These are phyloP conservation scores for Acacia crassicarpa DNA, from an alignment of 306 rosid genomes.

Conservation along the genomic window DNA sequence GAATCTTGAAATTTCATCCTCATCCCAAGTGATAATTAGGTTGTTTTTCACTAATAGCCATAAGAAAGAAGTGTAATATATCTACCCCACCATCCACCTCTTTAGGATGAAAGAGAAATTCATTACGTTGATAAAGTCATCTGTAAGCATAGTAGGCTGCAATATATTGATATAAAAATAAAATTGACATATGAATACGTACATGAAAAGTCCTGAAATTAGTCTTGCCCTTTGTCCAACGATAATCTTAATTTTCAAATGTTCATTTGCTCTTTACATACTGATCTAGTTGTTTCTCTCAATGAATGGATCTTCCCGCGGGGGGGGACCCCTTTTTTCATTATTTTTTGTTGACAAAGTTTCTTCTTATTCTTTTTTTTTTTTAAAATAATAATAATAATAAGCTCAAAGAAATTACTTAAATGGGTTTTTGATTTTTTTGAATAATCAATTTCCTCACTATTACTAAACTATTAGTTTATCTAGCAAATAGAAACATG, in stretches of 20 bases:
- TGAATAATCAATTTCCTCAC: background rate
- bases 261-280: background rate
- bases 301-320: background rate
- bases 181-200: background rate
- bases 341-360: background rate
- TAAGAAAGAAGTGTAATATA: background rate
- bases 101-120: background rate
- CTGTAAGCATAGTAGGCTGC: background rate
- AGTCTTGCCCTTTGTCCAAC: background rate
- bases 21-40: background rate
- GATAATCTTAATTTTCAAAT: background rate
- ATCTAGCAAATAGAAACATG: background rate
- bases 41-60: background rate
- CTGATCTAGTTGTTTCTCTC: background rate
- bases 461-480: background rate
- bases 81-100: background rate
- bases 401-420: background rate
- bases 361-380: too few species aligned
- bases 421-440: background rate
- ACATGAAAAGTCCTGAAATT: conserved; percentile 4
- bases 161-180: background rate
- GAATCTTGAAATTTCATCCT: conserved; percentile 7
- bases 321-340: background rate
- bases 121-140: background rate
- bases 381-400: too few species aligned